Evolutionary conservation across 345 rosid genomes (phyloP).

Genomic region (Arabis alpina): DNA sequence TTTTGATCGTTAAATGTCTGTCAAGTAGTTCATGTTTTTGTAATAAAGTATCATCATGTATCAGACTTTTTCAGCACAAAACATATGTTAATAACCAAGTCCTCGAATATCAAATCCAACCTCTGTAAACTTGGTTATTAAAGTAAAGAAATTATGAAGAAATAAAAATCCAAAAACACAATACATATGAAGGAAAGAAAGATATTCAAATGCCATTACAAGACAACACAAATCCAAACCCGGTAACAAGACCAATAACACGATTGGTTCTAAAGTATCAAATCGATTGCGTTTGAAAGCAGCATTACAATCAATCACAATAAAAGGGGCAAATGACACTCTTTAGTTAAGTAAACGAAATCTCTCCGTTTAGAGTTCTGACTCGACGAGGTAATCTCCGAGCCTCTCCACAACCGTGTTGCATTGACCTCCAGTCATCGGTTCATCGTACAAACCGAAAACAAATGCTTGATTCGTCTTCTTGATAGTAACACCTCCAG

Average conservation of each 20-base stretch:
- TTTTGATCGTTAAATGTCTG: too few relatives aligned
- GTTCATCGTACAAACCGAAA: conserved; percentile 45
- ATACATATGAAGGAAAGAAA: conserved; percentile 13
- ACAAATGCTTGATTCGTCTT: conserved; percentile 58
- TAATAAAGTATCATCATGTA: too few relatives aligned
- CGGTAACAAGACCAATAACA: conserved; percentile 25
- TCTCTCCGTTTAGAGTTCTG: conserved; percentile 52
- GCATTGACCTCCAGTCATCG: conserved; percentile 47
- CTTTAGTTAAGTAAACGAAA: neutral
- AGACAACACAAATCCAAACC: conserved; percentile 28
- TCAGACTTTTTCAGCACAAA: too few relatives aligned
- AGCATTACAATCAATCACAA: conserved; percentile 38
- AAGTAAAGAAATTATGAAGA: neutral
- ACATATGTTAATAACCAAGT: too few relatives aligned
- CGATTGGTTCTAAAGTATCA: conserved; percentile 30
- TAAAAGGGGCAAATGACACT: conserved; percentile 6
- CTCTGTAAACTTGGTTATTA: too few relatives aligned
- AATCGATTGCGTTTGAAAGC: conserved; percentile 31
- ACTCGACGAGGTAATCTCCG: conserved; percentile 79
- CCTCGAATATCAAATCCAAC: too few relatives aligned
- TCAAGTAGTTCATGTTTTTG: too few relatives aligned
- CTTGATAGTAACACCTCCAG: conserved; percentile 80
- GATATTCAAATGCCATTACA: conserved; percentile 34
- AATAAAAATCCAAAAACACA: conserved; percentile 23
- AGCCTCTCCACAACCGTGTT: conserved; percentile 48